Percentiles rank a stretch among this genome's conserved stretches.
Conservation (phyloP, 345 rosid species). For the Dipteronia dyeriana region DNA sequence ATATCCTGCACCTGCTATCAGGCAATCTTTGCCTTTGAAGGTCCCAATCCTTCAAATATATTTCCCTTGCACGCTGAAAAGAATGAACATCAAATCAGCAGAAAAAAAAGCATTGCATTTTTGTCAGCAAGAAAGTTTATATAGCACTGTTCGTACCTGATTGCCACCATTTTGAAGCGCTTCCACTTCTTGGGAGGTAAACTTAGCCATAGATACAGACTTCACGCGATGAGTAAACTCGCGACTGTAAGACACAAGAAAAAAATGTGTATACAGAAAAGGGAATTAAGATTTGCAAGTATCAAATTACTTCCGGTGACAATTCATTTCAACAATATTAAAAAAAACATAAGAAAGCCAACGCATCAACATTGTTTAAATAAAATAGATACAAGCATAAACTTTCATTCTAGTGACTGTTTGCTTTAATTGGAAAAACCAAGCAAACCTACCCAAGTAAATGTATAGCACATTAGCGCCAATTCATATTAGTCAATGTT, state of each 20-base stretch:
- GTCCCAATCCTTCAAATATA: conserved; percentile 85
- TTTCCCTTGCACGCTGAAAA: conserved; percentile 91
- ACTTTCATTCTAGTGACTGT: background rate
- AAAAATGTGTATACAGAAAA: background rate
- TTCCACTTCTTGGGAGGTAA: conserved; percentile 94
- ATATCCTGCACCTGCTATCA: conserved; percentile 65
- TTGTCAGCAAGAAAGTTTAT: conserved; percentile 15
- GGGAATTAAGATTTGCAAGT: conserved; percentile 12
- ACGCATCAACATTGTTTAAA: background rate
- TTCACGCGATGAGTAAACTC: conserved; percentile 98
- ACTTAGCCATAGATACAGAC: conserved; percentile 97
- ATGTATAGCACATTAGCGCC: background rate
- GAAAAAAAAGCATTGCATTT: conserved; percentile 9
- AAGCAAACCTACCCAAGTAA: background rate
- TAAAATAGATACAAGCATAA: background rate
- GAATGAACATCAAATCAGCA: conserved; percentile 25
- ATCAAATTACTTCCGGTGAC: background rate
- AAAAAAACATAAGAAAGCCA: background rate
- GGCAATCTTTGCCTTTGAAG: conserved; percentile 83
- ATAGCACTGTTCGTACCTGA: conserved; percentile 56
- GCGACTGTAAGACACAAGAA: conserved; percentile 57
- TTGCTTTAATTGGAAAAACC: background rate
- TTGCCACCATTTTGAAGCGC: conserved; percentile 96
- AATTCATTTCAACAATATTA: background rate
- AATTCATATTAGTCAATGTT: conserved; percentile 8